Conservation (phyloP, 1,139 yeast species). For the Candida albicans region DNA sequence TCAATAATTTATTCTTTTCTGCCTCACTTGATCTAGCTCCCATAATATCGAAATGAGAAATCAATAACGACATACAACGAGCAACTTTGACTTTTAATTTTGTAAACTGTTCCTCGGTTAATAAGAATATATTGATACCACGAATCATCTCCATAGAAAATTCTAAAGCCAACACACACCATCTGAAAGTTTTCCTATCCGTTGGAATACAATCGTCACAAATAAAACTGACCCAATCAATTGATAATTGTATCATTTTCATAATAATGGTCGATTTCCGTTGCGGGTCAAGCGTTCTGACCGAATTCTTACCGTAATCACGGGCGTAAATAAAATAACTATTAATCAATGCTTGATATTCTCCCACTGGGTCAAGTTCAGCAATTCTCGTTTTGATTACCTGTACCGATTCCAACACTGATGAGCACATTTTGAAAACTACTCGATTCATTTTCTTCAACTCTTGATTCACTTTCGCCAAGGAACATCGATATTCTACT, state of each 20-base stretch:
- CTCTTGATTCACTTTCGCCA: constrained; percentile 74
- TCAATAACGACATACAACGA: constrained; percentile 88
- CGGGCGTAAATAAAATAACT: constrained; percentile 77
- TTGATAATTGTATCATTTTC: constrained; percentile 71
- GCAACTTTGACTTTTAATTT: constrained; percentile 81
- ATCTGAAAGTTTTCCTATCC: constrained; percentile 85
- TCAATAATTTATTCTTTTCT: constrained; percentile 55
- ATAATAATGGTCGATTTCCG: constrained; percentile 70
- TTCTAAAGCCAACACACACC: constrained; percentile 95
- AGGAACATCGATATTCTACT: constrained; percentile 66
- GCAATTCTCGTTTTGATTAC: constrained; percentile 49
- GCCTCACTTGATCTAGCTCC: constrained; percentile 94
- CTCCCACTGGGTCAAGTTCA: constrained; percentile 46
- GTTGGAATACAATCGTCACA: constrained; percentile 95
- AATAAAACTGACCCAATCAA: constrained; percentile 90
- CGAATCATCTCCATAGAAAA: constrained; percentile 95
- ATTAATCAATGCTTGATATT: constrained; percentile 75
- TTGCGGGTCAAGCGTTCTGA: constrained; percentile 62
- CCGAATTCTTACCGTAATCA: constrained; percentile 77
- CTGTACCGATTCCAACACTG: constrained; percentile 65
- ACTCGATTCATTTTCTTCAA: constrained; percentile 64
- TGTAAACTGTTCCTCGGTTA: constrained; percentile 75
- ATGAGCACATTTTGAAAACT: constrained; percentile 67
- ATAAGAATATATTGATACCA: constrained; percentile 82
- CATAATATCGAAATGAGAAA: constrained; percentile 97